phyloP scores from a whole-genome alignment of 2,329 filamentous ascomycete genomes.

The Cryphonectria naterciae region DNA sequence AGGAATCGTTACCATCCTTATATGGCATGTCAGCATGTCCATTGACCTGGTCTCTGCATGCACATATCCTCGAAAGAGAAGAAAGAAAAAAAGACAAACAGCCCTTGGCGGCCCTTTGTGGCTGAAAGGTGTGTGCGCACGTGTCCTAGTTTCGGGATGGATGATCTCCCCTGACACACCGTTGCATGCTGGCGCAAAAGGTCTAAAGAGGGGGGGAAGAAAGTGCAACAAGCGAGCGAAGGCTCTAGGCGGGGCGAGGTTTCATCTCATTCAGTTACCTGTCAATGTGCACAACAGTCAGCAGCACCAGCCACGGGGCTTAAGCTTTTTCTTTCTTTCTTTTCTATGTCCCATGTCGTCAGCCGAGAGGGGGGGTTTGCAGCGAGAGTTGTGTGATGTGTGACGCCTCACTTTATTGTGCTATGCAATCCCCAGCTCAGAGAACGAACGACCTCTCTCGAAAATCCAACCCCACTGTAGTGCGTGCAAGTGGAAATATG shows the following conservation, averaged over 20 bases:
- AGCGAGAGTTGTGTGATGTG: no score
- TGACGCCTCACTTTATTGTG: neutral
- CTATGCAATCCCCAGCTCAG: no score
- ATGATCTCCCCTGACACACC: slow-evolving; percentile 9
- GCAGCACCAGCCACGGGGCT: slow-evolving; percentile 6
- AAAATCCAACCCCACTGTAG: neutral
- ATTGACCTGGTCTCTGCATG: neutral
- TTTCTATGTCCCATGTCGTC: neutral
- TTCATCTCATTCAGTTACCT: slow-evolving; percentile 6
- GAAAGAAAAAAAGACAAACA: neutral
- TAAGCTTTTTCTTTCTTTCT: no score
- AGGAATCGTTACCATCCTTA: no score
- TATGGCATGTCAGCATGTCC: no score
- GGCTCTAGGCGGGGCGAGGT: slow-evolving; percentile 1
- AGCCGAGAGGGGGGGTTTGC: neutral
- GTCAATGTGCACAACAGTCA: neutral
- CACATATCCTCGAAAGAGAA: neutral
- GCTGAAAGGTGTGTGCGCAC: slow-evolving; percentile 9
- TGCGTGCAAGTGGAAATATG: neutral
- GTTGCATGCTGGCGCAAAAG: slow-evolving; percentile 1
- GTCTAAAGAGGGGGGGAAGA: no score
- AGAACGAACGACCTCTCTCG: neutral
- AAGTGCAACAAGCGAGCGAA: neutral
- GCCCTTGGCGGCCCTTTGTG: slow-evolving; percentile 23
- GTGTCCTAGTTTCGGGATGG: slow-evolving; percentile 10